These are phyloP conservation scores for Steccherinum ochraceum DNA, from an alignment of 768 basidiomycete species.

Conservation along the genomic window DNA sequence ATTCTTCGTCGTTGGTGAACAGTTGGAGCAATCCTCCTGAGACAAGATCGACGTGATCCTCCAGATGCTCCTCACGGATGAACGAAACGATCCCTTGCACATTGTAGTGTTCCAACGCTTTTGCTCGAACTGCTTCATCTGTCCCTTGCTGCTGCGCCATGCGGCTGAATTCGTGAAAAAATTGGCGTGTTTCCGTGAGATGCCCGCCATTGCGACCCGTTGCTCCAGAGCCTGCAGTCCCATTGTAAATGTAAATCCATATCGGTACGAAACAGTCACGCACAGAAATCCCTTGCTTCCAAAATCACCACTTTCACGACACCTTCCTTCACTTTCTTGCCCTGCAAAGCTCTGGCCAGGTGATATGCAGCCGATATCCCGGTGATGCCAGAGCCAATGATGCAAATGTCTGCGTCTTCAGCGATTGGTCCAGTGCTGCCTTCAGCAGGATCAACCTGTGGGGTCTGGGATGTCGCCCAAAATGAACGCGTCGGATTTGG, in stretches of 20 bases:
- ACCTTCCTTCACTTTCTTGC: slow-evolving; percentile 2
- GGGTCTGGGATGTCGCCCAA: slow-evolving; percentile 58
- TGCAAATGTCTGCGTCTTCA: slow-evolving; percentile 59
- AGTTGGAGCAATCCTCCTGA: slow-evolving; percentile 48
- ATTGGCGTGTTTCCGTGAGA: slow-evolving; percentile 36
- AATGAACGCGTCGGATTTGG: slow-evolving; percentile 64
- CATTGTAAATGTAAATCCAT: background rate
- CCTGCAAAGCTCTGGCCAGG: slow-evolving; percentile 34
- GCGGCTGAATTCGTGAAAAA: slow-evolving; percentile 31
- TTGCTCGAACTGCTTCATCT: slow-evolving; percentile 47
- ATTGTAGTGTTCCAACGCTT: slow-evolving; percentile 54
- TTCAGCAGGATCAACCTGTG: slow-evolving; percentile 58
- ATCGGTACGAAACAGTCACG: slow-evolving; percentile 21
- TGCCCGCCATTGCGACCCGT: slow-evolving; percentile 83
- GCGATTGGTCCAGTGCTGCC: slow-evolving; percentile 60
- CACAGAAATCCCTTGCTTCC: slow-evolving; percentile 85
- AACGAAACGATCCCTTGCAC: slow-evolving; percentile 40
- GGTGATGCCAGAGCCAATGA: slow-evolving; percentile 78
- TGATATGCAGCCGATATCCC: slow-evolving; percentile 74
- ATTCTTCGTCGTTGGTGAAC: slow-evolving; percentile 41
- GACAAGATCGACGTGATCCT: slow-evolving; percentile 54
- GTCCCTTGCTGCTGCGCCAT: slow-evolving; percentile 36
- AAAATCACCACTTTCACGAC: slow-evolving; percentile 54
- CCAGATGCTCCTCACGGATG: slow-evolving; percentile 37
- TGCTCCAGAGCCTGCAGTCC: slow-evolving; percentile 56